Conservation (phyloP, 331 rosid species). For the Pyrus hybrid region DNA sequence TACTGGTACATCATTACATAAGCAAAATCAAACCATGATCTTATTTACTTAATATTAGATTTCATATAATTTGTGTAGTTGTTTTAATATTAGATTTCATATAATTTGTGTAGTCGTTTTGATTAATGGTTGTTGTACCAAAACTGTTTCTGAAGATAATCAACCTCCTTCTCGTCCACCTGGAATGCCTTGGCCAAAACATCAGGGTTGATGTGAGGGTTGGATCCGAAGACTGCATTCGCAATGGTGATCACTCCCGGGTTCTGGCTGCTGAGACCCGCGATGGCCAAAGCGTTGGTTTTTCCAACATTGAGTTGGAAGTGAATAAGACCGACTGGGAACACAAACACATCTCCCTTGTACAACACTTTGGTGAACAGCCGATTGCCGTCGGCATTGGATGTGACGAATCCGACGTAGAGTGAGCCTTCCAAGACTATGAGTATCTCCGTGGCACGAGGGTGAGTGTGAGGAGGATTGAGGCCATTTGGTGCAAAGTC, state of each 20-base stretch:
- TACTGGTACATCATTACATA: no score
- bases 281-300: not conserved
- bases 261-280: conserved; percentile 3
- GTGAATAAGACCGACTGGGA: not conserved
- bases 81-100: no score
- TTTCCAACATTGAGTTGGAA: not conserved
- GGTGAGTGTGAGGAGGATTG: conserved; percentile 17
- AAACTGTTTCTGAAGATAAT: no score
- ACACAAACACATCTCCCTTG: not conserved
- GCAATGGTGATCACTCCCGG: not conserved
- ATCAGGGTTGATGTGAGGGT: not conserved
- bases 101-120: no score
- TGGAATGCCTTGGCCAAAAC: not conserved
- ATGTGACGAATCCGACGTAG: conserved; percentile 7
- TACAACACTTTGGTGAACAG: not conserved
- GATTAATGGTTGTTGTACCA: no score
- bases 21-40: no score
- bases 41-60: no score
- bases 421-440: not conserved
- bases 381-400: not conserved
- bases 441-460: not conserved
- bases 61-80: no score
- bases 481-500: conserved; percentile 9
- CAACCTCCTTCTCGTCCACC: no score
- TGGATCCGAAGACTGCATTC: conserved; percentile 3